Percentiles rank a stretch among this genome's conserved stretches.
Evolutionary conservation across 306 rosid species (phyloP).

Genomic region (Betula pendula): DNA sequence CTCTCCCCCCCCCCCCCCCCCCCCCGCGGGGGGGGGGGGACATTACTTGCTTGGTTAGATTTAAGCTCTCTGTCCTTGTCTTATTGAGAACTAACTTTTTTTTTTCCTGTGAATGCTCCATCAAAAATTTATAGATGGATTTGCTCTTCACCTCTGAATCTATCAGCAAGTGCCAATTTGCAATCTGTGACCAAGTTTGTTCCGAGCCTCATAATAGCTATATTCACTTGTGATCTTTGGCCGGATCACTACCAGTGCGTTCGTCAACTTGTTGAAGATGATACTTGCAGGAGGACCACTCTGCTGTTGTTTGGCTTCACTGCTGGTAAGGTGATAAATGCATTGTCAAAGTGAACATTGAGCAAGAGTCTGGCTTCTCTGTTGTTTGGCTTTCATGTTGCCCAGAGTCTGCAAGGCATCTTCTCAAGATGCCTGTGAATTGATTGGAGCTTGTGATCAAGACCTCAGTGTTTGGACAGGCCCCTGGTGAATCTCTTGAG

Average conservation of each 20-base stretch:
- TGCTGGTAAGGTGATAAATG: constrained; percentile 15
- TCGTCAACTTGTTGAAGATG: constrained; percentile 26
- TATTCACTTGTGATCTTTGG: background rate
- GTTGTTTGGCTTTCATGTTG: background rate
- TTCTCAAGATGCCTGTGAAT: constrained; percentile 21
- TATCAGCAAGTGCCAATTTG: too few relatives aligned
- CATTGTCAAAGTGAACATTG: constrained; percentile 19
- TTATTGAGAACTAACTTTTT: background rate
- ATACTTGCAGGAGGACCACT: background rate
- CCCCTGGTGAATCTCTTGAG: background rate
- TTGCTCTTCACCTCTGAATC: background rate
- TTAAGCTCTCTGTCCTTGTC: background rate
- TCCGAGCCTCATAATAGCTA: constrained; percentile 16
- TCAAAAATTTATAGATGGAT: background rate
- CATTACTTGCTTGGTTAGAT: background rate
- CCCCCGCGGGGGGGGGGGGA: too few relatives aligned
- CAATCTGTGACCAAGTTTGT: constrained; percentile 9
- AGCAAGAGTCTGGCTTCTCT: constrained; percentile 2
- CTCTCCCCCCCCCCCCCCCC: too few relatives aligned
- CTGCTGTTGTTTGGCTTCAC: constrained; percentile 13
- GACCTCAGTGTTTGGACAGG: background rate
- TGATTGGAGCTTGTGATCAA: constrained; percentile 25
- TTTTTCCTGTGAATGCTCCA: background rate
- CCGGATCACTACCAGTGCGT: constrained; percentile 5
- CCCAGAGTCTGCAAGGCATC: constrained; percentile 12